Evolutionary conservation across 225 moss, liverwort and hornwort species (phyloP), one percentile per base, ranked within the genome.

Genomic region (Anthoceros angustus): DNA sequence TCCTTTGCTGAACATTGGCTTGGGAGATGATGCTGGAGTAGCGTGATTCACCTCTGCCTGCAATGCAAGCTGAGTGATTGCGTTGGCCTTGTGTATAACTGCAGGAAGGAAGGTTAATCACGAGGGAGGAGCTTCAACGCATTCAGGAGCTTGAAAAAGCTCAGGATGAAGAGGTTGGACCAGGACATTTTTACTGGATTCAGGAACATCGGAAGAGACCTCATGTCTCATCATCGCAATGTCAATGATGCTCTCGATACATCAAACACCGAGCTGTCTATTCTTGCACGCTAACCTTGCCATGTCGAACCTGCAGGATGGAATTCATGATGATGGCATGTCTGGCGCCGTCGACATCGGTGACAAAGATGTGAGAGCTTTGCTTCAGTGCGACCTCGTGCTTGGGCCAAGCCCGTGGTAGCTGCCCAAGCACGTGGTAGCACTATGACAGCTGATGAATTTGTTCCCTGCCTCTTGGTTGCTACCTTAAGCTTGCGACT

Each of bases 331-430:
- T 50, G 93, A 93, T 75, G 89, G 72, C 72, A 80, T 93, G 77
- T 70, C 87, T 60, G 93, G 83, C 69, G 93, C 90, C 43, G 84
- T 93, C 62, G 93, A 90, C 68, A 93, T 93, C 64, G 93, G 93
- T 41, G 93, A 93, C 68, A 86, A 87, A 46, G 93, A 90, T 77
- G 85, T 42, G 79, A 75, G 72, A 66, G 71, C 12, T 24, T 20
- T 39, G 42, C 62, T 45, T 70, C 25, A 20, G 32, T 63, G 46
- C 20, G 2, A 4, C 32, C 32, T 32, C 32, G 1, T 32, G 32
- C 32, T 32, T 32, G 32, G 32, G 32, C 32, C 32, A 32, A 32
- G 32, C 32, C 32, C 32, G 32, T 1, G 1, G 32, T 32, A 32
- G 32, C 4, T 32, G 32, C 32, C 32, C 32, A 4, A 32, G 32